Percentiles rank a stretch among this genome's conserved stretches.
Evolutionary conservation across 306 rosid genomes (phyloP).

Genomic region (Mimosa bimucronata): DNA sequence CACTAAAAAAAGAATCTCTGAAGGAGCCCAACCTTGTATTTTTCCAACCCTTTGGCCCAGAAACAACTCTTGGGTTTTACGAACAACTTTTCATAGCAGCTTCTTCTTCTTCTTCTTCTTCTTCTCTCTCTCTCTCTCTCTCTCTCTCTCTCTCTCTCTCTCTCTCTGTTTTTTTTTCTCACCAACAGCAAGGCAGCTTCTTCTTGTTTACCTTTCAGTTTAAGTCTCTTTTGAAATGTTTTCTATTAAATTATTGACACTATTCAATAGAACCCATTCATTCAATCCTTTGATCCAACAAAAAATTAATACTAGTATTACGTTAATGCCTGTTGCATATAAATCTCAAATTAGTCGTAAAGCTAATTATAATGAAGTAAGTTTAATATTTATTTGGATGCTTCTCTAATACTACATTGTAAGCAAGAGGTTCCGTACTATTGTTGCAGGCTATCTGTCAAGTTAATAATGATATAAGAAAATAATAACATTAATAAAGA

Average conservation of each 20-base stretch:
- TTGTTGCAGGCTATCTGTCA: background rate
- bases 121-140: no score
- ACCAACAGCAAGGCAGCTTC: background rate
- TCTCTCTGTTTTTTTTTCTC: no score
- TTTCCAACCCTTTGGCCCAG: background rate
- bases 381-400: background rate
- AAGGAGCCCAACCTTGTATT: background rate
- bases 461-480: background rate
- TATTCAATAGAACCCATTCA: background rate
- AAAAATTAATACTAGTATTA: background rate
- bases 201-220: background rate
- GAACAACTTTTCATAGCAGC: background rate
- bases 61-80: background rate
- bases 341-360: background rate
- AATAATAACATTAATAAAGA: background rate
- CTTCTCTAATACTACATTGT: background rate
- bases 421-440: background rate
- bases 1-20: background rate
- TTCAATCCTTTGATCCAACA: background rate
- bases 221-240: background rate
- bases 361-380: background rate
- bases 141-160: no score
- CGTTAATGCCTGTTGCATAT: background rate
- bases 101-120: no score
- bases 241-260: background rate